Evolutionary conservation across 169 alveolate genomes (phyloP), one percentile per base, ranked within the genome.

Genomic region (Neospora caninum): DNA sequence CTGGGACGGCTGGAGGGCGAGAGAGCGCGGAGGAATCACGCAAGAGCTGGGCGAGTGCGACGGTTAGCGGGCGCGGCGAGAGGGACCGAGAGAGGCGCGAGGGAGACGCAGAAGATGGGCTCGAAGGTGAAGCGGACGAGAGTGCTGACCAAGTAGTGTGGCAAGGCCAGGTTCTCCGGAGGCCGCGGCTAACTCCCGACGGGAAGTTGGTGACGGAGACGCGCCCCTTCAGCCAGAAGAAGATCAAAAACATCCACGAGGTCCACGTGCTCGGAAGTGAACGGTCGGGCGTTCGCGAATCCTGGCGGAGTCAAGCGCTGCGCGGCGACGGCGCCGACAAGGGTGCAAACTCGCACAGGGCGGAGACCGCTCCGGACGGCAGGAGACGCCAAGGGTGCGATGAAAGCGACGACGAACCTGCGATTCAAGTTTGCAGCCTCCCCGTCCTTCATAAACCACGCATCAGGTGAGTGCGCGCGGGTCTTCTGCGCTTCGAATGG

Each of bases 381-480:
- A 27, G 34, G 73, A 64, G 73, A 9, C 13, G 29, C 39, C 22
- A 20, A n/a, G 86, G 9, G 31, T 2, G 1, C 20, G 86, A 16
- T 43, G n/a, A 78, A 38, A 25, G 31, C 1, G 86, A 78, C 45
- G 42, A 78, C 86, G 42, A 38, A 4, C 86, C 34, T 49, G 34
- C 89, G 25, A 0, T 82, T 38, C 41, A 82, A 31, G 89, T 82
- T 36, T 82, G 89, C 64, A 22, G 89, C 67, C 64, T 82, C 25
- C 89, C 89, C 22, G 89, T 82, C 34, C 53, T 82, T 49, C 41
- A 82, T 67, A 82, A 43, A 27, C 89, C 89, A 49, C 22, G 89
- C 18, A 82, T 82, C 64, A 22, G 89, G 89, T 82, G 41, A 16
- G 89, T 73, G 42, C 1, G n/a, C 7, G 7, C 1, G 16, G 34